Base-by-base conservation (phyloP, 2,329 filamentous ascomycete genomes). In the Curvularia verruculosa region DNA sequence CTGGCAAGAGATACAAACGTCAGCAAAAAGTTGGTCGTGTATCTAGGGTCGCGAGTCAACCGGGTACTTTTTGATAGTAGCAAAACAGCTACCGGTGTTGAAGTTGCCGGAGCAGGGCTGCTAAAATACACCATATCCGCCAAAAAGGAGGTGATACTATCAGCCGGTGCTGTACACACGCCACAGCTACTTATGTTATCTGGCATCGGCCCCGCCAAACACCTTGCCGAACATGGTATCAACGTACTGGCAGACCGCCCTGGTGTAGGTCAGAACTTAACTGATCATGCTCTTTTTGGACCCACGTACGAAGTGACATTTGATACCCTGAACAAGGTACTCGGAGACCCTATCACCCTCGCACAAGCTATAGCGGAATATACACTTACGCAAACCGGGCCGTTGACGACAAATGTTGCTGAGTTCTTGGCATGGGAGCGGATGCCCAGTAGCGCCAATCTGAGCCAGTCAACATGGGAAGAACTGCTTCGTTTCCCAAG, bases 81-180 rank as follows among this genome's bases (percentile, higher is more conserved):
- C 31, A 29, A 29, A 29, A 29, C 10, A 10, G 28, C 28, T 10
- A 29, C 28, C 12, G 28, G 28, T 10, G 28, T 29, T 29, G 28
- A 29, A 29, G 28, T 29, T 10, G 28, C 28, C 9, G 28, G 28
- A 29, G 3, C 12, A 29, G 28, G 28, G 12, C 28, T 29, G 7
- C 7, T 29, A 3, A 60, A 26, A 24, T 65, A 53, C 18, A 61
- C 40, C n/a, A 55, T 72, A 8, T 58, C 45, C 0, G 76, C 77
- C 1, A 71, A 65, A 12, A 76, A 77, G 39, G 79, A 81, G 59
- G 76, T 81, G 23, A 78, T 82, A 24, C 53, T 81, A 1, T 78
- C 78, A 0, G 78, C 78, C 1, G 79, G 79, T 19, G 69, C 72
- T 70, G 79, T 80, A 56, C 76, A 78, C 36, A 78, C 75, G 1